These are phyloP conservation scores for Puccinia coronata DNA, from an alignment of 1,284 basidiomycete species.

Conservation along the genomic window DNA sequence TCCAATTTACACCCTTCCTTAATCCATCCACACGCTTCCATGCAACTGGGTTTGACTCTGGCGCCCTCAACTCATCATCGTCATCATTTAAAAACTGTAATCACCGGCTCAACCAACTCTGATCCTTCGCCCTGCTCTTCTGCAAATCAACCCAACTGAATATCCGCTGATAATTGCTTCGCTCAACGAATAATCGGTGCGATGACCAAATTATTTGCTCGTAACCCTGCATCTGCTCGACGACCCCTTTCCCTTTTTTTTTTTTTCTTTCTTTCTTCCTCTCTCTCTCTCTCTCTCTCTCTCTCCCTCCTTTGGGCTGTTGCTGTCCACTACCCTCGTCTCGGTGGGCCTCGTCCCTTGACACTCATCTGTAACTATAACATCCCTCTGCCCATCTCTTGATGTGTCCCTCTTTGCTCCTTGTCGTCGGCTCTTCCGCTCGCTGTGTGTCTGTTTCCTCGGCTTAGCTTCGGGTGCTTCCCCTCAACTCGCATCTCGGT, in stretches of 20 bases:
- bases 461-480: neutral
- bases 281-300: neutral
- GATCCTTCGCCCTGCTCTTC: too few relatives aligned
- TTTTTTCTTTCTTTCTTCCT: neutral
- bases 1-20: too few relatives aligned
- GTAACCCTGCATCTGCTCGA: slow-evolving; percentile 1
- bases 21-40: too few relatives aligned
- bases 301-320: neutral
- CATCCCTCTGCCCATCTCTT: neutral
- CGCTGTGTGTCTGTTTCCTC: neutral
- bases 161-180: neutral
- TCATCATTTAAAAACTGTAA: too few relatives aligned
- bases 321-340: too few relatives aligned
- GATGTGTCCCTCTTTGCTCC: neutral
- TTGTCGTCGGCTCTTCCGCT: neutral
- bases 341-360: too few relatives aligned
- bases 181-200: neutral
- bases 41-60: too few relatives aligned
- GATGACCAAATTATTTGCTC: neutral
- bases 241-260: neutral
- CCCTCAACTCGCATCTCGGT: slow-evolving; percentile 17
- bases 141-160: neutral
- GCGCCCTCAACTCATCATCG: too few relatives aligned
- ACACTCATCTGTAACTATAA: too few relatives aligned
- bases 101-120: too few relatives aligned